These are phyloP conservation scores for Colletotrichum shisoi DNA, from an alignment of 2,329 filamentous ascomycete species.

Conservation along the genomic window DNA sequence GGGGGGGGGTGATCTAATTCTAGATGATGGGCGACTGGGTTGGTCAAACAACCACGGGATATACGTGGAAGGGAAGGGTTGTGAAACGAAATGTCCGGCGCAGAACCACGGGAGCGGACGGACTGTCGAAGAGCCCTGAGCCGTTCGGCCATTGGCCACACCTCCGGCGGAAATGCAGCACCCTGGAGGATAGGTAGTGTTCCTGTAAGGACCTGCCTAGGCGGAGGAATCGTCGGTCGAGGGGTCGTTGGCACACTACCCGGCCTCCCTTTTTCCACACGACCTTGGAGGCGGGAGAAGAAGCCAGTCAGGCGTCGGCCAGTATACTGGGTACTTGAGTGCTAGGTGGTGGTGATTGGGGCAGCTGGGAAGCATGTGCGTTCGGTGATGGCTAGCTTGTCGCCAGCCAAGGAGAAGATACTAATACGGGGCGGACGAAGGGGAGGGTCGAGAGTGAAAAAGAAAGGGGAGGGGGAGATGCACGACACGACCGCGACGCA, in stretches of 20 bases:
- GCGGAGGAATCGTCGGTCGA: neutral
- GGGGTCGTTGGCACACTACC: neutral
- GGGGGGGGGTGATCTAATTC: conserved; percentile 34
- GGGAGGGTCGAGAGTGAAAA: neutral
- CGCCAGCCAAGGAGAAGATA: conserved; percentile 16
- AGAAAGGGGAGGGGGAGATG: neutral
- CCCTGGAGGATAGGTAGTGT: neutral
- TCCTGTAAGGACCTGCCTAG: neutral
- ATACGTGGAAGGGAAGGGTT: conserved; percentile 10
- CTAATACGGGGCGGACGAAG: conserved; percentile 3
- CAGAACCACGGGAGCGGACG: conserved; percentile 26
- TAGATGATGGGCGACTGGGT: conserved; percentile 36
- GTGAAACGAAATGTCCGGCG: conserved; percentile 31
- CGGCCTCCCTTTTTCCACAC: neutral
- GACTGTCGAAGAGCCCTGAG: conserved; percentile 26
- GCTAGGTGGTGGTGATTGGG: neutral
- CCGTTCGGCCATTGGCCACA: conserved; percentile 13
- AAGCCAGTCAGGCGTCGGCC: conserved; percentile 1
- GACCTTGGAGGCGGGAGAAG: conserved; percentile 4
- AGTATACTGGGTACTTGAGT: neutral
- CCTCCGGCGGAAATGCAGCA: conserved; percentile 16
- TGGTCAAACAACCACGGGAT: conserved; percentile 29
- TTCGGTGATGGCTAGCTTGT: conserved; percentile 33
- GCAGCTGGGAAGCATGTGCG: neutral
- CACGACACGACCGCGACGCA: neutral